Conservation (phyloP, 129 eudicot species). For the Arctium minus region DNA sequence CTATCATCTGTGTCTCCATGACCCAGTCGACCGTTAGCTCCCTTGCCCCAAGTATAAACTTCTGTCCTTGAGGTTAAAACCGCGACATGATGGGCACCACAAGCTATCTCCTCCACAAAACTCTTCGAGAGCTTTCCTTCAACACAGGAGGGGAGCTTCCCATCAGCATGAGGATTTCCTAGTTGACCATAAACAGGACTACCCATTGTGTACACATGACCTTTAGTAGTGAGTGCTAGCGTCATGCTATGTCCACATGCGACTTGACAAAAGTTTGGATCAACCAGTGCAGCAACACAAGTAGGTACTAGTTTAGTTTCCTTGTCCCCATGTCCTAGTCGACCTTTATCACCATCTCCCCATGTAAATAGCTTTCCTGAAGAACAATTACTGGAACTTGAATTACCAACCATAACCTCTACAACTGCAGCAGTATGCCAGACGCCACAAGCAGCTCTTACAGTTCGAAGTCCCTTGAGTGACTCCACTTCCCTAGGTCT, state of each 20-base stretch:
- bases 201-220: constrained; percentile 86
- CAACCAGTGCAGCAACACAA: constrained; percentile 48
- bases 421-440: constrained; percentile 99
- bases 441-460: constrained; percentile 85
- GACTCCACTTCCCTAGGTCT: constrained; percentile 69
- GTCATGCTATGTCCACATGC: constrained; percentile 80
- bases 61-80: constrained; percentile 83
- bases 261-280: constrained; percentile 54
- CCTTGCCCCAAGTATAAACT: constrained; percentile 97
- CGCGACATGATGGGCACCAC: constrained; percentile 93
- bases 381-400: constrained; percentile 36
- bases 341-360: constrained; percentile 94
- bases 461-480: constrained; percentile 54
- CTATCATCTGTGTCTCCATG: constrained; percentile 82
- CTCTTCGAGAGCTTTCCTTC: constrained; percentile 52
- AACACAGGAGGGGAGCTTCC: constrained; percentile 55
- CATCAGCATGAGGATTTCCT: constrained; percentile 55
- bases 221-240: constrained; percentile 57
- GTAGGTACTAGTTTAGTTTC: constrained; percentile 62
- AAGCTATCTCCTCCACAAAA: constrained; percentile 72
- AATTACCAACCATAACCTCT: constrained; percentile 38
- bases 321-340: constrained; percentile 79
- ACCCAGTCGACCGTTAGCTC: constrained; percentile 83
- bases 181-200: constrained; percentile 66
- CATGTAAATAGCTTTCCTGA: constrained; percentile 81